Conservation (phyloP, 2,329 filamentous ascomycete species). For the Emmonsia crescens region DNA sequence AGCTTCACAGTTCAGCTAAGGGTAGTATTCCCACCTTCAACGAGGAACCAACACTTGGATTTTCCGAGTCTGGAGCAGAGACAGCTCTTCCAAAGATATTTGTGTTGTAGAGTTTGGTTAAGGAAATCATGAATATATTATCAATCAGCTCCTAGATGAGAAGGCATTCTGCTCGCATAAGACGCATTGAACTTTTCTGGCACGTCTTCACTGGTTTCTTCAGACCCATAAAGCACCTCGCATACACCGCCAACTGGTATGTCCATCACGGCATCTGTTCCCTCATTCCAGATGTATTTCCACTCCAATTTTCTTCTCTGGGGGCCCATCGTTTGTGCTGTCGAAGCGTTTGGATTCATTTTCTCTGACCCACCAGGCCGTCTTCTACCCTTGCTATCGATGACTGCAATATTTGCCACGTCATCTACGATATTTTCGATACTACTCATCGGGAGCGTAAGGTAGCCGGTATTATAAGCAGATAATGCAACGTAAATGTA, state of each 20-base stretch:
- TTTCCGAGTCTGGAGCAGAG: no score
- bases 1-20: no score
- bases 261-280: slow-evolving; percentile 96
- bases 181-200: neutral
- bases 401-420: slow-evolving; percentile 70
- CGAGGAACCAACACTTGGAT: no score
- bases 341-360: slow-evolving; percentile 32
- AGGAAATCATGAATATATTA: neutral
- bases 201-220: neutral
- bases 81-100: neutral
- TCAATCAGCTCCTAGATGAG: neutral
- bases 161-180: neutral
- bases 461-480: slow-evolving; percentile 75
- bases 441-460: slow-evolving; percentile 69
- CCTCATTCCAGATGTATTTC: slow-evolving; percentile 76
- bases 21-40: no score
- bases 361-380: slow-evolving; percentile 33
- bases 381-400: slow-evolving; percentile 60
- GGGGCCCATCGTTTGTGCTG: slow-evolving; percentile 32
- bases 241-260: slow-evolving; percentile 90
- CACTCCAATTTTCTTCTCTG: slow-evolving; percentile 50
- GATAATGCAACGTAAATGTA: slow-evolving; percentile 94
- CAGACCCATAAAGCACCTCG: slow-evolving; percentile 71
- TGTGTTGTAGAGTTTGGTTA: neutral
- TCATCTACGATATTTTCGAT: slow-evolving; percentile 90